Conservation (phyloP, 1,139 yeast species). For the Candida labiduridarum region DNA sequence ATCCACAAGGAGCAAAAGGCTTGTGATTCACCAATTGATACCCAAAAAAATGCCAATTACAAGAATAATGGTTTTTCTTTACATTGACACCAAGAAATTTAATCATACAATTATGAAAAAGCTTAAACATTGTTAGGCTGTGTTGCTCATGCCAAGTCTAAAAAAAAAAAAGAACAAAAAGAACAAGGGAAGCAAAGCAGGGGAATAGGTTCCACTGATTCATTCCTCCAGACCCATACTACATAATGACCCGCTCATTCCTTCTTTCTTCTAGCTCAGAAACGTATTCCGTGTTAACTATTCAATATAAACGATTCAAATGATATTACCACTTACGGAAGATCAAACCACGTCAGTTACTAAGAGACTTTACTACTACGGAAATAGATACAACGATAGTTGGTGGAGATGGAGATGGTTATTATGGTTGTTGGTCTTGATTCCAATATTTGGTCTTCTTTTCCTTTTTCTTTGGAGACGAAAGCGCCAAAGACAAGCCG, state of each 20-base stretch:
- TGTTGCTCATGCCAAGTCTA: neutral
- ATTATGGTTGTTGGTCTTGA: slow-evolving; percentile 14
- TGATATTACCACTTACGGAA: neutral
- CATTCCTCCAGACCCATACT: neutral
- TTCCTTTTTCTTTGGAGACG: slow-evolving; percentile 10
- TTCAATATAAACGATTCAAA: neutral
- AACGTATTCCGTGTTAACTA: neutral
- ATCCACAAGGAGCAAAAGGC: too few species aligned
- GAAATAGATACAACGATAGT: neutral
- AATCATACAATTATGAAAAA: too few species aligned
- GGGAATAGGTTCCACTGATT: neutral
- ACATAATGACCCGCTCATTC: neutral
- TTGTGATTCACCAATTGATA: too few species aligned
- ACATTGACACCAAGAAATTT: too few species aligned
- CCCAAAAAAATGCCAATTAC: too few species aligned
- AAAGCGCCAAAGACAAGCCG: slow-evolving; percentile 5
- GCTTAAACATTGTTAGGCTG: too few species aligned
- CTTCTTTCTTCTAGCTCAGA: neutral
- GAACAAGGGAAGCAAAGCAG: too few species aligned
- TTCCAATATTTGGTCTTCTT: slow-evolving; percentile 11
- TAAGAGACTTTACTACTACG: neutral
- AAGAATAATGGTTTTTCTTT: too few species aligned
- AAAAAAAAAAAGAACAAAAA: neutral
- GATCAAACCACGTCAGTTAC: neutral
- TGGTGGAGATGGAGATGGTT: slow-evolving; percentile 16